Conservation (phyloP, 73 alveolate species). For the Paramecium tetraurelia region DNA sequence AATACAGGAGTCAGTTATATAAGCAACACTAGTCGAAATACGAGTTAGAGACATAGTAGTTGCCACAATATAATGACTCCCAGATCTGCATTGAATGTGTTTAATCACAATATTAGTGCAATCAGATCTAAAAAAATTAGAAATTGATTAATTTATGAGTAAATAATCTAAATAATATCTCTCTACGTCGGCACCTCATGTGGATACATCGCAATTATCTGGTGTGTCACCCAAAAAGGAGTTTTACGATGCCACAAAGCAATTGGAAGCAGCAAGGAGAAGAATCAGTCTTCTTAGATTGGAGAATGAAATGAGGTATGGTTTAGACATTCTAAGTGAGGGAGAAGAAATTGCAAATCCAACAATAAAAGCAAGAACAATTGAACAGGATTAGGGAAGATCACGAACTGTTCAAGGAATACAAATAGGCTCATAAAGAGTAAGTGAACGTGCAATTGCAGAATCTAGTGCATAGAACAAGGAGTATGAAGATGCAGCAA, state of each 20-base stretch:
- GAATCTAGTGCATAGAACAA: neutral
- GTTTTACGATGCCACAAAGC: neutral
- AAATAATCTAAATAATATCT: neutral
- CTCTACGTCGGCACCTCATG: conserved; percentile 6
- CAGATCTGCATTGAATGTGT: neutral
- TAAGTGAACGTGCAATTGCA: neutral
- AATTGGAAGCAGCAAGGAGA: neutral
- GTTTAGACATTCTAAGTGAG: neutral
- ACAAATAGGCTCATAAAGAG: neutral
- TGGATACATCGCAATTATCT: neutral
- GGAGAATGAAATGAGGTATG: conserved; percentile 35
- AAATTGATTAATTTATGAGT: neutral
- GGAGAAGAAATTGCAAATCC: conserved; percentile 19
- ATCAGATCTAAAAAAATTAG: neutral
- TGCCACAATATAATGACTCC: neutral
- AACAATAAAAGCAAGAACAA: neutral
- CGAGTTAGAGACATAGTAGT: neutral
- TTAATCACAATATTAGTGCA: neutral
- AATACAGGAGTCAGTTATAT: neutral
- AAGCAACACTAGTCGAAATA: neutral
- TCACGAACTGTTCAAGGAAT: conserved; percentile 21
- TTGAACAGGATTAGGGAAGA: neutral
- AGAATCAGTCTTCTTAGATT: neutral
- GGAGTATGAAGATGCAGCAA: neutral
- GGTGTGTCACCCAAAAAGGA: conserved; percentile 11